Conservation (phyloP, 768 basidiomycete genomes). For the Boletus subcaerulescens region DNA sequence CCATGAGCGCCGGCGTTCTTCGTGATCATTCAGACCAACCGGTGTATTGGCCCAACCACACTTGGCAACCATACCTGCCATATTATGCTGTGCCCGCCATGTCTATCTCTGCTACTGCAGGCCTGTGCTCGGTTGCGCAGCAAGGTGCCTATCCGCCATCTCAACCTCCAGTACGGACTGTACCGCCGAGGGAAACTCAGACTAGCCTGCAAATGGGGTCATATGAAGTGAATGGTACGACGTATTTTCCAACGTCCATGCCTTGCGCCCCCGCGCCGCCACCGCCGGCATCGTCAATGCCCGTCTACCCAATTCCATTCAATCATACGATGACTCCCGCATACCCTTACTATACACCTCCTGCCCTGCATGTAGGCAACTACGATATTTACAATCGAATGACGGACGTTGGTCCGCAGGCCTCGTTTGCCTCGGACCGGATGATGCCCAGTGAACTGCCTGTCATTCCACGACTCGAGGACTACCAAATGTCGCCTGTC, state of each 20-base stretch:
- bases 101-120: not conserved
- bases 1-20: not conserved
- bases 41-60: conserved; percentile 14
- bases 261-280: not conserved
- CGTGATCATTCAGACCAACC: conserved; percentile 8
- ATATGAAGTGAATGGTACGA: conserved; percentile 30
- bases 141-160: not conserved
- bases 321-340: not conserved
- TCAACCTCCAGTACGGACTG: not conserved
- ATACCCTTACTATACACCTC: conserved; percentile 12
- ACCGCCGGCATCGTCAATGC: conserved; percentile 4
- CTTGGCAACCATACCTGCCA: conserved; percentile 21
- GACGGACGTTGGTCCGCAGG: not conserved
- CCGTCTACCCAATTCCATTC: conserved; percentile 6
- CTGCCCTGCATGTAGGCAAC: not conserved
- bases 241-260: conserved; percentile 20
- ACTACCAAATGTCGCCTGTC: conserved; percentile 2
- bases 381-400: conserved; percentile 2
- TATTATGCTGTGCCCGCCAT: conserved; percentile 26
- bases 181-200: not conserved
- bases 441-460: conserved; percentile 10
- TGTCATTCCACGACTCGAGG: conserved; percentile 6
- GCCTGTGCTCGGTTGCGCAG: not conserved
- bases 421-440: conserved; percentile 19
- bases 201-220: conserved; percentile 12